Evolutionary conservation across 1,284 basidiomycete species (phyloP), one percentile per base, ranked within the genome.

Genomic region (Ustilago xerochloae): DNA sequence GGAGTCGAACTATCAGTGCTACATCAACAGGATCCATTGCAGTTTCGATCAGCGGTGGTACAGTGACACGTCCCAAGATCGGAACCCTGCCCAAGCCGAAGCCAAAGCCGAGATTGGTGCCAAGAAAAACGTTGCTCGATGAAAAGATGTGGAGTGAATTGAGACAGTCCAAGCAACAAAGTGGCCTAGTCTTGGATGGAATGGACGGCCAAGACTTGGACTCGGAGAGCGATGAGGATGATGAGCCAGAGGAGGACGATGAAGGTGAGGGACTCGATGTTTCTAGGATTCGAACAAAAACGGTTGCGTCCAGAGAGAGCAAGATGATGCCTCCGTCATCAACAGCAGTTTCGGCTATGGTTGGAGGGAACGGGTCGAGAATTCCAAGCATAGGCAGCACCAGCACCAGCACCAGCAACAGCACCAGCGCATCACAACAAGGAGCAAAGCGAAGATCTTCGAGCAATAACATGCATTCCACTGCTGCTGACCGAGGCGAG

Each of bases 321-420:
- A 48, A 30, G 24, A 53, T 43, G 45, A 18, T n/a, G 2, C 26
- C 32, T 29, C 20, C 18, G 4, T 35, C 47, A 9, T 28, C 39
- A 4, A 38, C 55, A 28, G 32, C 52, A 8, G 16, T 24, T 6
- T 9, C 28, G 6, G 18, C 49, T 20, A 20, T 15, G 9, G n/a
- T n/a, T n/a, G n/a, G n/a, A n/a, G n/a, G n/a, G n/a, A n/a, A n/a
- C n/a, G 51, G 41, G 2, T 60, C 66, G 4, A 54, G 66, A 4
- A 69, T 69, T 9, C 66, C 66, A 3, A 69, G 66, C 18, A 29
- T 57, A n/a, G 66, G 66, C 4, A 63, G 38, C 10, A n/a, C n/a
- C n/a, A n/a, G n/a, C n/a, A n/a, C n/a, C n/a, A n/a, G n/a, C n/a
- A n/a, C n/a, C n/a, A n/a, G n/a, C n/a, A n/a, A n/a, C n/a, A 45